Conservation (phyloP, 768 basidiomycete species). For the Pleurotus salmoneostramineus region DNA sequence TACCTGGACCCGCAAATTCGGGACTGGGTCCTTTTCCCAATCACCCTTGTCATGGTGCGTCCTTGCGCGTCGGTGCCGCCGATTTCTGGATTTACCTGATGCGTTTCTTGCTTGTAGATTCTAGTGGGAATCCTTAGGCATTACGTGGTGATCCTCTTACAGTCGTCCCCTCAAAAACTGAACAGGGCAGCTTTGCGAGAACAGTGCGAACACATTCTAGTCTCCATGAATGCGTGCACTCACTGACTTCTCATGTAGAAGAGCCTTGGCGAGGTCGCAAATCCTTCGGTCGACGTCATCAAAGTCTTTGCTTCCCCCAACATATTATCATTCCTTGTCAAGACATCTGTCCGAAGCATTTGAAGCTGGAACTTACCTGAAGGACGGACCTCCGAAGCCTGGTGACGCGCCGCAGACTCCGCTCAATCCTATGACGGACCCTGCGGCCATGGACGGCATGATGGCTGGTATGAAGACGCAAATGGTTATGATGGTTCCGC, state of each 20-base stretch:
- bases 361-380: conserved; percentile 76
- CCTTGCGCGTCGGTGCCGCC: not conserved
- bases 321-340: conserved; percentile 73
- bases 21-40: conserved; percentile 92
- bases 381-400: conserved; percentile 70
- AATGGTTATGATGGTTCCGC: conserved; percentile 98
- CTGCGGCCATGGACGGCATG: conserved; percentile 94
- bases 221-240: not conserved
- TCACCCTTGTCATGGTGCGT: conserved; percentile 93
- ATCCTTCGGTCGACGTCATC: conserved; percentile 79
- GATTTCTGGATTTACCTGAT: not conserved
- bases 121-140: conserved; percentile 90
- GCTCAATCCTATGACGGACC: conserved; percentile 85
- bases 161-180: conserved; percentile 78
- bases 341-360: conserved; percentile 70
- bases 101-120: conserved; percentile 45
- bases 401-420: conserved; percentile 54
- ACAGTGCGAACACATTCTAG: conserved; percentile 58
- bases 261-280: conserved; percentile 77
- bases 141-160: conserved; percentile 85
- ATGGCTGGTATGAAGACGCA: conserved; percentile 99
- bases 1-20: conserved; percentile 95
- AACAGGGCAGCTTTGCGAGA: conserved; percentile 80
- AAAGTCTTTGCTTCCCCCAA: conserved; percentile 75
- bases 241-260: conserved; percentile 33